A percentile compares a stretch with the other conserved stretches of the same genome.
phyloP scores from a whole-genome alignment of 192 early-diverging fungal species.

The Kickxella alabastrina region DNA sequence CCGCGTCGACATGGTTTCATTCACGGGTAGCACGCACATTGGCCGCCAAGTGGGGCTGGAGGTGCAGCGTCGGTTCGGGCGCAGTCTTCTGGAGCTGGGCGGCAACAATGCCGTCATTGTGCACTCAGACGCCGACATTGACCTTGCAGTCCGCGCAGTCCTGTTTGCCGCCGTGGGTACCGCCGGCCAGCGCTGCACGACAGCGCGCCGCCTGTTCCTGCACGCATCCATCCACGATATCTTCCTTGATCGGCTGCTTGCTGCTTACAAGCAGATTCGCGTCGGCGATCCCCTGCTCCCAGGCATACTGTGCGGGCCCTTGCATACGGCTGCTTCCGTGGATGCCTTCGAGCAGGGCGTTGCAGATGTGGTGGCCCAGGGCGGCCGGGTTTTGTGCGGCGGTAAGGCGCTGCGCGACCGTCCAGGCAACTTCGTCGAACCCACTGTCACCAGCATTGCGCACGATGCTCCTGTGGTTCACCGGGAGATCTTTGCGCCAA shows the following conservation, averaged over 20 bases:
- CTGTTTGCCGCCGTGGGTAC: slow-evolving; percentile 96
- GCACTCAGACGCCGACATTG: slow-evolving; percentile 84
- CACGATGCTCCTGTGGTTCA: slow-evolving; percentile 76
- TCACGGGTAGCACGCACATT: slow-evolving; percentile 84
- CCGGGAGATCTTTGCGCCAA: slow-evolving; percentile 94
- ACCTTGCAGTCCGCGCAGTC: slow-evolving; percentile 78
- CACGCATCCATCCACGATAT: slow-evolving; percentile 85
- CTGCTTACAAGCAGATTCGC: slow-evolving; percentile 82
- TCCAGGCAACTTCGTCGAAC: slow-evolving; percentile 87
- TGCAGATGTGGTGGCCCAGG: slow-evolving; percentile 74
- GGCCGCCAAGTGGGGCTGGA: slow-evolving; percentile 72
- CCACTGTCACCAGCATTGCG: slow-evolving; percentile 82
- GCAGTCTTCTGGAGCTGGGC: slow-evolving; percentile 82
- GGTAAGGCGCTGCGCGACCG: slow-evolving; percentile 69
- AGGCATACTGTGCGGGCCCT: slow-evolving; percentile 84
- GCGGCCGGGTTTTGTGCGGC: slow-evolving; percentile 81
- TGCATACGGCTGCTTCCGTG: slow-evolving; percentile 86
- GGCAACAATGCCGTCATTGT: slow-evolving; percentile 97
- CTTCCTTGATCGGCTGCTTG: slow-evolving; percentile 70
- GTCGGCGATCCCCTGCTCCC: slow-evolving; percentile 83
- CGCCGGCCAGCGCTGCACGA: slow-evolving; percentile 93
- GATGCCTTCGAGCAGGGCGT: slow-evolving; percentile 68
- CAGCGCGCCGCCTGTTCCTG: slow-evolving; percentile 84
- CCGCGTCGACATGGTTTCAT: slow-evolving; percentile 76
- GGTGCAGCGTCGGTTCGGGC: slow-evolving; percentile 86